Percentiles rank a stretch among this genome's conserved stretches.
phyloP scores from a whole-genome alignment of 2,329 filamentous ascomycete genomes.

The Verticillium isaacii region DNA sequence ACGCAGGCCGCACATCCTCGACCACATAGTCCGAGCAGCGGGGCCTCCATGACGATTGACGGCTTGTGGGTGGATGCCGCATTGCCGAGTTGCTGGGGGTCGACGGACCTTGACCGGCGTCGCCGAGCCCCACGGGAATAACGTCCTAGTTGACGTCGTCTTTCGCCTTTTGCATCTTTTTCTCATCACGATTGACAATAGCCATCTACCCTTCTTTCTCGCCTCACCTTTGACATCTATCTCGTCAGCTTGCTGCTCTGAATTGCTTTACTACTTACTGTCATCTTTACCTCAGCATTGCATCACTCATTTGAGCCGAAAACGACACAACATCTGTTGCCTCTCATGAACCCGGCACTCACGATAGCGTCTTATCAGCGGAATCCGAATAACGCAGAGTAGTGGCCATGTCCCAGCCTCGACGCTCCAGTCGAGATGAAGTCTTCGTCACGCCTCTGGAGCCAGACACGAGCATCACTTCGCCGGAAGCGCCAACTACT shows the following conservation, averaged over 20 bases:
- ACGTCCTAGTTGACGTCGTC: not conserved
- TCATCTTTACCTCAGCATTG: not conserved
- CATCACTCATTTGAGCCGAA: not conserved
- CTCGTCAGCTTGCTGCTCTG: not conserved
- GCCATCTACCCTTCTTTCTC: not conserved
- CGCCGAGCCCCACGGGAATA: not conserved
- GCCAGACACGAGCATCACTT: not conserved
- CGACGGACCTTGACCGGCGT: not conserved
- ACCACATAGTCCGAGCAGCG: not conserved
- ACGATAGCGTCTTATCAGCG: not conserved
- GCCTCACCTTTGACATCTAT: not conserved
- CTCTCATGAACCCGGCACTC: not conserved
- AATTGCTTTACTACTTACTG: not conserved
- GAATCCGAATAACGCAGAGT: not conserved
- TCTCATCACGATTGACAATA: not conserved
- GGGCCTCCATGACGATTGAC: not conserved
- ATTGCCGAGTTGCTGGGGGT: not conserved
- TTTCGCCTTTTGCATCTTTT: not conserved
- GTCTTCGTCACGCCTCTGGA: not conserved
- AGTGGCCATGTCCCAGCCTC: not conserved
- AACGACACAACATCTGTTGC: not conserved
- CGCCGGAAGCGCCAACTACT: not conserved
- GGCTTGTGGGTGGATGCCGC: not conserved
- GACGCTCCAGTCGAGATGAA: not conserved
- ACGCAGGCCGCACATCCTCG: not conserved